Conservation (phyloP, 2,329 filamentous ascomycete species). For the Sphaerulina populicola region DNA sequence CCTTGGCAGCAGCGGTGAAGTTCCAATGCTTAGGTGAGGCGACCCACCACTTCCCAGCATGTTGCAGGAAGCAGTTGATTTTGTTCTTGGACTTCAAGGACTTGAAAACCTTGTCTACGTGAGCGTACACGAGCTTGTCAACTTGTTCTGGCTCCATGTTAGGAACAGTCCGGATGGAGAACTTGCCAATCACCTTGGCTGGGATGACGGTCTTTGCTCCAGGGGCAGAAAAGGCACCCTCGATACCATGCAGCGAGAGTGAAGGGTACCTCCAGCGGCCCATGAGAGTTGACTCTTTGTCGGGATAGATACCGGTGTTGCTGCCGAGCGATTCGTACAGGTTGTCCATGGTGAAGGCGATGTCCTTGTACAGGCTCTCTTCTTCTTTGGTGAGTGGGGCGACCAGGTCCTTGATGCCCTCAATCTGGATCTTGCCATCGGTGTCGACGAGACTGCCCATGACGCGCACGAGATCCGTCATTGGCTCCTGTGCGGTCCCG, state of each 20-base stretch:
- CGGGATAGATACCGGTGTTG: conserved; percentile 74
- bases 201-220: conserved; percentile 98
- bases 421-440: conserved; percentile 84
- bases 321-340: conserved; percentile 86
- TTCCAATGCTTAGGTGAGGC: conserved; percentile 98
- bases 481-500: conserved; percentile 92
- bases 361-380: conserved; percentile 75
- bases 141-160: conserved; percentile 93
- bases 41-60: conserved; percentile 98
- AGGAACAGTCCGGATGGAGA: conserved; percentile 93
- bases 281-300: conserved; percentile 91
- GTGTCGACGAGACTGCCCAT: conserved; percentile 79
- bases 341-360: conserved; percentile 93
- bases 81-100: conserved; percentile 90
- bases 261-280: conserved; percentile 92
- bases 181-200: conserved; percentile 95
- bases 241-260: conserved; percentile 85
- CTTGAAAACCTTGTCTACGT: conserved; percentile 74
- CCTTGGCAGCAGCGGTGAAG: conserved; percentile 87
- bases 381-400: conserved; percentile 81
- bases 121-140: conserved; percentile 74
- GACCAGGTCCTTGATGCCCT: conserved; percentile 89
- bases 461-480: conserved; percentile 86
- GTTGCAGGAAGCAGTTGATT: conserved; percentile 67
- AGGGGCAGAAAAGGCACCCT: conserved; percentile 86